Evolutionary conservation across 192 early-diverging fungal genomes (phyloP).

Genomic region (Funneliformis mosseae): DNA sequence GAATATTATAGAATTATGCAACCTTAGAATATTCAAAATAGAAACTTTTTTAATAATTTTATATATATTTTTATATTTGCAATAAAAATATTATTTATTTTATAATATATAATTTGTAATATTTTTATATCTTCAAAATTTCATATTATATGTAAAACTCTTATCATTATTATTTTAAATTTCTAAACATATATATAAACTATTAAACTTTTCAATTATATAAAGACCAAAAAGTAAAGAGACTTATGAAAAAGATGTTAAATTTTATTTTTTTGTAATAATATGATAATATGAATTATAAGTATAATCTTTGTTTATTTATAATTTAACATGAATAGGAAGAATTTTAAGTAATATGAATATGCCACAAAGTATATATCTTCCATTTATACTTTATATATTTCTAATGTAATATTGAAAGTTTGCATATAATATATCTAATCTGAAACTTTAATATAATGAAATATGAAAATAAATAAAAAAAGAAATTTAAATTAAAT

Average conservation of each 20-base stretch:
- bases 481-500: too few species aligned
- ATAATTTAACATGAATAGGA: neutral
- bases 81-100: too few species aligned
- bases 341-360: neutral
- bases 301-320: neutral
- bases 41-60: too few species aligned
- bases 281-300: neutral
- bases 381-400: neutral
- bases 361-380: neutral
- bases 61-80: too few species aligned
- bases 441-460: neutral
- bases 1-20: too few species aligned
- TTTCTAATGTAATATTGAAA: neutral
- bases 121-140: too few species aligned
- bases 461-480: too few species aligned
- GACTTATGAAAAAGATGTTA: neutral
- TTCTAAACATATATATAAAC: neutral
- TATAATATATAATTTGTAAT: too few species aligned
- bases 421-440: neutral
- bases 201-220: neutral
- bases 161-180: slow-evolving; percentile 1
- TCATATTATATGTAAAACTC: neutral
- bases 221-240: neutral
- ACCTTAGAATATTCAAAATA: too few species aligned
- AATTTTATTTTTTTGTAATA: neutral